Base-by-base conservation (phyloP, 148 eudicot species). In the Heliosperma pusillum region DNA sequence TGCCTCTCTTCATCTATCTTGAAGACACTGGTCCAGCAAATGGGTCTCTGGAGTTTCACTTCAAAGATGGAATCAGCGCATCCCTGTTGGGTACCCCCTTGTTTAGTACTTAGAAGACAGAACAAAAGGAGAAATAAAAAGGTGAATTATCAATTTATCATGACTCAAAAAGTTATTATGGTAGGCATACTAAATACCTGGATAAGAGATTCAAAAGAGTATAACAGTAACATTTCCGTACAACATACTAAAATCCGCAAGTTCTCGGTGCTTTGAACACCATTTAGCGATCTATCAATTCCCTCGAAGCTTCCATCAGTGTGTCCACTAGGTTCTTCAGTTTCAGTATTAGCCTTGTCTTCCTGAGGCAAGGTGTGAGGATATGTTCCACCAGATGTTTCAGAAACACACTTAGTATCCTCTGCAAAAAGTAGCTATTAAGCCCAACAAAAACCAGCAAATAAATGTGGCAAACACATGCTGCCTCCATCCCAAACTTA, bases 241-340 rank as follows among this genome's bases (percentile, higher is more conserved):
- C 84, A 89, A 83, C 97, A 90, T 79, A 96, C 77, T 71, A 96
- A 85, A 80, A 96, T 75, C 53, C 80, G 78, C 66, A 88, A 86
- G 78, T 85, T 86, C 63, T 65, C 74, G 67, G 71, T 74, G 74
- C 71, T 81, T 73, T 79, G 80, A 66, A 70, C 68, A 67, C 77
- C 72, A 70, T 84, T 56, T 22, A 56, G 33, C 17, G 84, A 78
- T 81, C 60, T n/a, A 29, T 80, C 74, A 74, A 53, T 76, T 79
- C 75, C 86, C 22, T 69, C 67, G 76, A 72, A 55, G 59, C 58
- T 80, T 42, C 79, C 78, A 52, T 84, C 82, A 56, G 7, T 57
- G 44, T 73, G 82, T 76, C 74, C 44, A 73, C 73, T 81, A 42
- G 66, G 63, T 73, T 79, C 77, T 58, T 60, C 75, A 72, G 81